Evolutionary conservation across 257 asterid species (phyloP).

Genomic region (Nicotiana tabacum): DNA sequence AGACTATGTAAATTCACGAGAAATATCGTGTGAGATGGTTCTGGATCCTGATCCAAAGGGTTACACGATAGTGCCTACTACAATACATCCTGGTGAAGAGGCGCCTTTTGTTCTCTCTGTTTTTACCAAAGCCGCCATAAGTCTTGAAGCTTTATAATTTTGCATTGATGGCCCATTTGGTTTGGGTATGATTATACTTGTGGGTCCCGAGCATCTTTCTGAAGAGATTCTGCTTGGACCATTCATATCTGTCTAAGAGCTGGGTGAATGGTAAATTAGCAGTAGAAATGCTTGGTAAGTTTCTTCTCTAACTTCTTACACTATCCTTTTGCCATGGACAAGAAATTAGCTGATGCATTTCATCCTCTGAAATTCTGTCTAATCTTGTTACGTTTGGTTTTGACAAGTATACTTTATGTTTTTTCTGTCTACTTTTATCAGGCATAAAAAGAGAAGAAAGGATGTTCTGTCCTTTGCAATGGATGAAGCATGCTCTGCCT

Average conservation of each 20-base stretch:
- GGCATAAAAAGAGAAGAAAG: not conserved
- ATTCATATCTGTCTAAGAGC: slow-evolving; percentile 17
- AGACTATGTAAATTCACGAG: slow-evolving; percentile 93
- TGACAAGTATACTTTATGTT: not conserved
- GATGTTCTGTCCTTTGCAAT: not conserved
- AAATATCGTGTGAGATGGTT: slow-evolving; percentile 99
- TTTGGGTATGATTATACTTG: slow-evolving; percentile 11
- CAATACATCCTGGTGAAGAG: slow-evolving; percentile 99
- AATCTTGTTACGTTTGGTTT: not conserved
- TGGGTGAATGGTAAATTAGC: slow-evolving; percentile 7
- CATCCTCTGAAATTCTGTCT: not conserved
- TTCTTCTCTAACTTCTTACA: not conserved
- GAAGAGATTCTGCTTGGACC: slow-evolving; percentile 15
- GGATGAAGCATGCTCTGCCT: slow-evolving; percentile 1
- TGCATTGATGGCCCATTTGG: slow-evolving; percentile 11
- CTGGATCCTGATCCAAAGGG: slow-evolving; percentile 99
- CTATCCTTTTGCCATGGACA: not conserved
- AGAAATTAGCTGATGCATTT: not conserved
- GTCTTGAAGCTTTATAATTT: slow-evolving; percentile 75
- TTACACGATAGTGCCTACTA: slow-evolving; percentile 96
- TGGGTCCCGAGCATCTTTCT: slow-evolving; percentile 9
- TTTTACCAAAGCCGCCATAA: slow-evolving; percentile 83
- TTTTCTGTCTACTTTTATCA: not conserved
- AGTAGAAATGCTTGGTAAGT: slow-evolving; percentile 25
- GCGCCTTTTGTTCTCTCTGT: slow-evolving; percentile 97